phyloP scores from a whole-genome alignment of 148 eudicot species.

The Mesembryanthemum crystallinum region DNA sequence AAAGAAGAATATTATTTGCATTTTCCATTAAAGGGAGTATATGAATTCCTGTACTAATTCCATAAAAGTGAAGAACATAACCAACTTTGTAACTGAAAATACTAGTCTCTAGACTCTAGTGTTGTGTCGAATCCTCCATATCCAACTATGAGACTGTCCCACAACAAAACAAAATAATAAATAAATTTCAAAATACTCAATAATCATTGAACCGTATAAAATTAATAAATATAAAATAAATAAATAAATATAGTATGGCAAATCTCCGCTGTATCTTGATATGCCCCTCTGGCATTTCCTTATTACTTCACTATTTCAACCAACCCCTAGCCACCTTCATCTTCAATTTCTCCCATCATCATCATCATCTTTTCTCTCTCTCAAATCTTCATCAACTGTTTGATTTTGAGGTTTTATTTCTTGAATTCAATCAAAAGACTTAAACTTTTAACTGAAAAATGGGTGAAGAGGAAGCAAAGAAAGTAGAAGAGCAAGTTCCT shows the following conservation, averaged over 20 bases:
- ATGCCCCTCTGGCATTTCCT: slow-evolving; percentile 25
- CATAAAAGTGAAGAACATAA: slow-evolving; percentile 10
- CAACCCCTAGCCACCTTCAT: slow-evolving; percentile 24
- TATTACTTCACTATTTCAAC: slow-evolving; percentile 20
- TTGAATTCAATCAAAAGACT: neutral
- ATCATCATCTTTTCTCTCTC: slow-evolving; percentile 1
- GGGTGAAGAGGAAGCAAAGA: slow-evolving; percentile 32
- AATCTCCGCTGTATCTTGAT: slow-evolving; percentile 29
- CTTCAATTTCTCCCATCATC: slow-evolving; percentile 13
- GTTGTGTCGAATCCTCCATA: neutral
- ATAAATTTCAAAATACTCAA: neutral
- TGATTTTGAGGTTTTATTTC: neutral
- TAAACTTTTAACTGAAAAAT: neutral
- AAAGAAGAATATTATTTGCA: too few relatives aligned
- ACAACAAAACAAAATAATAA: neutral
- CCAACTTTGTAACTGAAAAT: neutral
- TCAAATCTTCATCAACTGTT: neutral
- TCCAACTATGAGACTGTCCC: neutral
- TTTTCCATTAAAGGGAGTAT: too few relatives aligned
- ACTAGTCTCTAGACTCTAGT: too few relatives aligned
- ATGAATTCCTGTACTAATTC: too few relatives aligned
- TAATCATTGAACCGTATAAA: neutral
- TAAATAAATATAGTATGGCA: neutral
- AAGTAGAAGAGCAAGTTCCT: slow-evolving; percentile 15
- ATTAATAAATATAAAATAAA: neutral